Conservation (phyloP, 352 stramenopile genomes). For the Globisporangium canariense region DNA sequence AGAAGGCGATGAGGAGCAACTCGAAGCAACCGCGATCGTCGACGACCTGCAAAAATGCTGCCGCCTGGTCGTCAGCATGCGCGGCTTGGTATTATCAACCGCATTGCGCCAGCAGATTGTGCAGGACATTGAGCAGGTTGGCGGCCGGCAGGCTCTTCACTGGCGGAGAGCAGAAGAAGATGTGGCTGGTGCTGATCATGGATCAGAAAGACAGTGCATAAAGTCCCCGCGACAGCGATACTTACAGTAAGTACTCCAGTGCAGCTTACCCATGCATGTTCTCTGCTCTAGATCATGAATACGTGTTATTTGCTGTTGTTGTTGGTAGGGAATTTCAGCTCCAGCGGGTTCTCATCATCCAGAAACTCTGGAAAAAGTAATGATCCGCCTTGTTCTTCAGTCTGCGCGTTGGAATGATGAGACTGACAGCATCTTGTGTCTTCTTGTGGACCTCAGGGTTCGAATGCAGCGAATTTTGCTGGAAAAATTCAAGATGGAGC, state of each 20-base stretch:
- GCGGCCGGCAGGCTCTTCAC: no score
- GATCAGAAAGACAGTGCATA: background rate
- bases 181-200: no score
- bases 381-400: background rate
- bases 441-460: slow-evolving; percentile 8
- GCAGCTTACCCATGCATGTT: background rate
- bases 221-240: slow-evolving; percentile 32
- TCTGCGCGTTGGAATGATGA: no score
- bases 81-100: slow-evolving; percentile 36
- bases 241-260: slow-evolving; percentile 17
- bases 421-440: background rate
- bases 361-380: slow-evolving; percentile 21
- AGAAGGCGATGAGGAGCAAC: background rate
- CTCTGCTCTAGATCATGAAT: background rate
- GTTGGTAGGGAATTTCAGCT: slow-evolving; percentile 6
- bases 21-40: slow-evolving; percentile 3
- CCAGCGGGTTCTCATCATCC: slow-evolving; percentile 16
- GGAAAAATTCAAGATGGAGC: slow-evolving; percentile 26
- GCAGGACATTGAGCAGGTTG: slow-evolving; percentile 22
- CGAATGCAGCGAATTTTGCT: slow-evolving; percentile 20
- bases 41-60: slow-evolving; percentile 53
- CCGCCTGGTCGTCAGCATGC: slow-evolving; percentile 48
- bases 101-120: slow-evolving; percentile 38
- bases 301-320: no score
- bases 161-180: no score